These are phyloP conservation scores for Aspergillus sclerotiicarbonarius DNA, from an alignment of 495 filamentous ascomycete species.

Conservation along the genomic window DNA sequence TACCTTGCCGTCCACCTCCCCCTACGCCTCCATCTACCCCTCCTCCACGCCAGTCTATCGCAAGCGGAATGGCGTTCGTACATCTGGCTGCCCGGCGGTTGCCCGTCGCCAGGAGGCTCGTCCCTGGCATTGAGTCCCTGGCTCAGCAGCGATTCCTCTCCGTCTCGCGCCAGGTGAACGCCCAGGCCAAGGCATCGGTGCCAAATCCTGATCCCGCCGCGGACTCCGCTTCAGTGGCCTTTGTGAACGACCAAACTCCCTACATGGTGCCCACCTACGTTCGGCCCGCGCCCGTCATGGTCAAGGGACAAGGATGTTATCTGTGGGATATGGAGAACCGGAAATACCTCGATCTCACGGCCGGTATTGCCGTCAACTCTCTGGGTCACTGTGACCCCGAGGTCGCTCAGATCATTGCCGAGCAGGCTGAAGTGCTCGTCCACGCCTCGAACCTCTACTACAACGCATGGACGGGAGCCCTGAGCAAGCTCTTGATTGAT, in stretches of 20 bases:
- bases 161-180: constrained; percentile 27
- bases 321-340: constrained; percentile 88
- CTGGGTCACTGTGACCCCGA: constrained; percentile 83
- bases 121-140: constrained; percentile 35
- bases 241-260: constrained; percentile 68
- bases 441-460: constrained; percentile 96
- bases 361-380: constrained; percentile 92
- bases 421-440: constrained; percentile 80
- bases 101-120: constrained; percentile 32
- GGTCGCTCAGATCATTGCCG: constrained; percentile 62
- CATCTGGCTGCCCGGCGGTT: constrained; percentile 42
- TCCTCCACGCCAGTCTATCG: no score
- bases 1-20: no score
- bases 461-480: constrained; percentile 86
- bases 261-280: constrained; percentile 96
- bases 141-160: constrained; percentile 38
- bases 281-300: constrained; percentile 85
- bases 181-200: constrained; percentile 42
- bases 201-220: constrained; percentile 74
- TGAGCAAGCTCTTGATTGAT: constrained; percentile 81
- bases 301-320: constrained; percentile 80
- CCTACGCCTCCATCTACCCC: no score
- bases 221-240: constrained; percentile 72
- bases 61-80: constrained; percentile 23
- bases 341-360: constrained; percentile 89